Evolutionary conservation across 306 rosid genomes (phyloP).

Genomic region (Prunus fruticosa): DNA sequence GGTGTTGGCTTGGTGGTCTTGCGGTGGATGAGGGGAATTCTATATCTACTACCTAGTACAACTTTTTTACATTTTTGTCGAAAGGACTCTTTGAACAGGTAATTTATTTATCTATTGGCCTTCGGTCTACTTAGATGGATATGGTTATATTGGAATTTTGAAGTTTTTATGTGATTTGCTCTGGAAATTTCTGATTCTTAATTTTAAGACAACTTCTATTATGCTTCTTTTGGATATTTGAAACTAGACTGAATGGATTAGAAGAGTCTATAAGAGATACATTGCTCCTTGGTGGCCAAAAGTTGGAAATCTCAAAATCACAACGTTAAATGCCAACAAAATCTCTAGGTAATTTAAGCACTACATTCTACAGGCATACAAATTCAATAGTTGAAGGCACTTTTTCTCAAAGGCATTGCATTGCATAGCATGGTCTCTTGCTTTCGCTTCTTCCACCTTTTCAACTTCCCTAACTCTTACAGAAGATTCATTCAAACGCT

Average conservation of each 20-base stretch:
- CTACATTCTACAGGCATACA: not conserved
- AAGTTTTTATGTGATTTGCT: constrained; percentile 1
- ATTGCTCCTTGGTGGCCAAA: not conserved
- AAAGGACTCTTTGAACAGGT: no score
- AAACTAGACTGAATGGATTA: not conserved
- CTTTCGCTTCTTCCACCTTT: not conserved
- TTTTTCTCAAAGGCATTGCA: not conserved
- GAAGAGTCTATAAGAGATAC: not conserved
- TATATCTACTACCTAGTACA: no score
- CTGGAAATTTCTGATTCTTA: not conserved
- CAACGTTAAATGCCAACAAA: no score
- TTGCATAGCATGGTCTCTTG: not conserved
- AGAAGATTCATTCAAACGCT: not conserved
- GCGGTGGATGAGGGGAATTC: no score
- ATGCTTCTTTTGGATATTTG: not conserved
- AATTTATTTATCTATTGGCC: no score
- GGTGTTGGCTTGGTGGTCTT: no score
- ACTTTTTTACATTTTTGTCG: constrained; percentile 59
- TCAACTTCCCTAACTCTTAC: not conserved
- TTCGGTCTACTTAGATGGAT: no score
- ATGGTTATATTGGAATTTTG: not conserved
- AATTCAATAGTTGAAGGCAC: not conserved
- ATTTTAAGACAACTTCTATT: not conserved
- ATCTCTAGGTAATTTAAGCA: not conserved
- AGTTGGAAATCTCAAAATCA: not conserved